Conservation (phyloP, 1,284 basidiomycete species). For the Tilletia caries region DNA sequence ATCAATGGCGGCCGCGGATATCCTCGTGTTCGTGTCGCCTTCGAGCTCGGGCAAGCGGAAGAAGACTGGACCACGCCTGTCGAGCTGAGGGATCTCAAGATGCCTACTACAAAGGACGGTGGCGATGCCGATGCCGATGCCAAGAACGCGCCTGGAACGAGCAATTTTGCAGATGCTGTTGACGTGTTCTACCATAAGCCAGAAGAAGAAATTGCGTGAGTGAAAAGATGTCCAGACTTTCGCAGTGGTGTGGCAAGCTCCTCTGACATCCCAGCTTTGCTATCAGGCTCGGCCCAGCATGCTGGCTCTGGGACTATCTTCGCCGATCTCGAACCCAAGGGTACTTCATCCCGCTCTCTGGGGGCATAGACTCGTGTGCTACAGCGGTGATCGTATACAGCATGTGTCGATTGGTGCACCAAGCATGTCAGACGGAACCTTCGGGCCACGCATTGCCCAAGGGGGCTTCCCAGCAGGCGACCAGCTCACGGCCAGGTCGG, state of each 20-base stretch:
- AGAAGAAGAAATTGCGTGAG: constrained; percentile 95
- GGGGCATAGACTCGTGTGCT: constrained; percentile 96
- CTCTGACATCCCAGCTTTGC: background rate
- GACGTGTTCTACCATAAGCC: constrained; percentile 74
- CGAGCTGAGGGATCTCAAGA: too few species aligned
- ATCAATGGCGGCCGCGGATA: constrained; percentile 72
- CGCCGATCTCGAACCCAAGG: constrained; percentile 88
- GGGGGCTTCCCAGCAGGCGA: background rate
- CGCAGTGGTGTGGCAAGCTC: background rate
- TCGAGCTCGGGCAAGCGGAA: constrained; percentile 56
- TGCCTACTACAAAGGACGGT: background rate
- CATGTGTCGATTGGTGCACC: constrained; percentile 86
- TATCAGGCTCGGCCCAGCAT: constrained; percentile 83
- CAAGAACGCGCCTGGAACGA: constrained; percentile 17
- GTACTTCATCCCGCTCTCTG: constrained; percentile 92
- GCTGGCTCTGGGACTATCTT: constrained; percentile 99
- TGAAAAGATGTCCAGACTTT: constrained; percentile 26
- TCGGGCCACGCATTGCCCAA: background rate
- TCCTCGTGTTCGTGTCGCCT: constrained; percentile 60
- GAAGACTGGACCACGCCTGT: constrained; percentile 23
- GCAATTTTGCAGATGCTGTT: background rate
- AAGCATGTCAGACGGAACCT: constrained; percentile 61
- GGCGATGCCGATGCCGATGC: constrained; percentile 1
- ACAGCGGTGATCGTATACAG: constrained; percentile 92
- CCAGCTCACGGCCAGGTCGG: constrained; percentile 42